These are phyloP conservation scores for Saturnispora dispora DNA, from an alignment of 805 yeast genomes.

Conservation along the genomic window DNA sequence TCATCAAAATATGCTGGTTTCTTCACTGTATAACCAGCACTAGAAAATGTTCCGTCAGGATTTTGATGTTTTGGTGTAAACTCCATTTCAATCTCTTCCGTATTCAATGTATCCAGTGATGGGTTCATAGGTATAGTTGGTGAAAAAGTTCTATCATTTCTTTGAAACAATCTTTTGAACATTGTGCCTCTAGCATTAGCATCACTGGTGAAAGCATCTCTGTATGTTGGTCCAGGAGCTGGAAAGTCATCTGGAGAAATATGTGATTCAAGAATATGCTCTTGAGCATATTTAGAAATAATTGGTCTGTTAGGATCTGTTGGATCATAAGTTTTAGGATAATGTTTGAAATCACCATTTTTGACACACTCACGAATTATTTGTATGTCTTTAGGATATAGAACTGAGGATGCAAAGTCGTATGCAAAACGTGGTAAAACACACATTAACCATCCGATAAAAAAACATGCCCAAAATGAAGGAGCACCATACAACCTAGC, in stretches of 20 bases:
- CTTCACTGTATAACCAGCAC: slow-evolving; percentile 25
- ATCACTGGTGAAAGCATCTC: slow-evolving; percentile 28
- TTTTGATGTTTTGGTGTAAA: slow-evolving; percentile 18
- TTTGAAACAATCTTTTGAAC: slow-evolving; percentile 31
- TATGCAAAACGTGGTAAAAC: slow-evolving; percentile 58
- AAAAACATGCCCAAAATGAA: slow-evolving; percentile 58
- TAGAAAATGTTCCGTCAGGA: slow-evolving; percentile 26
- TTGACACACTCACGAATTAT: slow-evolving; percentile 63
- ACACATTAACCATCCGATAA: slow-evolving; percentile 55
- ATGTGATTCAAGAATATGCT: slow-evolving; percentile 24
- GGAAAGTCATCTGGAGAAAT: slow-evolving; percentile 12
- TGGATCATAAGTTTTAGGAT: slow-evolving; percentile 66
- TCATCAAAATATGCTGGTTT: slow-evolving; percentile 12
- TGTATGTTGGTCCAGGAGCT: slow-evolving; percentile 16
- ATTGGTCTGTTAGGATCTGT: slow-evolving; percentile 62
- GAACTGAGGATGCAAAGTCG: slow-evolving; percentile 46
- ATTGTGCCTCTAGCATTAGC: slow-evolving; percentile 31
- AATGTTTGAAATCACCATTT: slow-evolving; percentile 57
- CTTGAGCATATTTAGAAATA: slow-evolving; percentile 37
- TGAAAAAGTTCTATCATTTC: slow-evolving; percentile 18
- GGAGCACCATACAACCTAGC: slow-evolving; percentile 53
- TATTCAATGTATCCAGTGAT: slow-evolving; percentile 31
- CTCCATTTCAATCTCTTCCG: slow-evolving; percentile 46
- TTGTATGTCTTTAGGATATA: slow-evolving; percentile 59
- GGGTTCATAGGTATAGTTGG: slow-evolving; percentile 27